Conservation (phyloP, 2,329 filamentous ascomycete genomes). For the Cladorrhinum sp. region DNA sequence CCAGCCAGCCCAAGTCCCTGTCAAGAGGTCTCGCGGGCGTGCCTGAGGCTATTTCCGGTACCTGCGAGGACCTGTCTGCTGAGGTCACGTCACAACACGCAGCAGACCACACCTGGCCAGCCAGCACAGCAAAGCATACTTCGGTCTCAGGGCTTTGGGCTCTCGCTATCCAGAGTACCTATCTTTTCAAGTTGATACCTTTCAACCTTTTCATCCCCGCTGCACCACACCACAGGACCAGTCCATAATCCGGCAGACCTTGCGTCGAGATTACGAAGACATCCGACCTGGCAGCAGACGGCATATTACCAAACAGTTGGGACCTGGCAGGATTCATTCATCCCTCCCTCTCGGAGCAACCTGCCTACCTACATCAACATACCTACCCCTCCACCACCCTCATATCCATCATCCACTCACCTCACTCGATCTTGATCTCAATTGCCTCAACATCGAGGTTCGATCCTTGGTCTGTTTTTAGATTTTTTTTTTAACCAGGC, state of each 20-base stretch:
- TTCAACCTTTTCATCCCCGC: conserved; percentile 2
- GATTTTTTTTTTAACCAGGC: conserved; percentile 11
- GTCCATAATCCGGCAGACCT: conserved; percentile 1
- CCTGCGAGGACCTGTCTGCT: conserved; percentile 13
- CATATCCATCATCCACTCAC: background rate
- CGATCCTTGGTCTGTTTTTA: conserved; percentile 17
- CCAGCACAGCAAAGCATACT: conserved; percentile 10
- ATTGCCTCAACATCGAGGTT: background rate
- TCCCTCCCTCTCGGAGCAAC: background rate
- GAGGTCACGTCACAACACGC: conserved; percentile 24
- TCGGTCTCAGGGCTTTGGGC: conserved; percentile 4
- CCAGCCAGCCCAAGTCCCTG: background rate
- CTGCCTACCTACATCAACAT: background rate
- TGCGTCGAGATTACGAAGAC: conserved; percentile 7
- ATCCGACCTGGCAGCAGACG: background rate
- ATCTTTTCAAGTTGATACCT: conserved; percentile 10
- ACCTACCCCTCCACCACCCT: background rate
- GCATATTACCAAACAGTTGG: background rate
- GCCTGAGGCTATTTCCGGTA: conserved; percentile 24
- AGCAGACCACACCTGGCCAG: background rate
- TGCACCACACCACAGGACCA: conserved; percentile 23
- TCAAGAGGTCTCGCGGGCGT: conserved; percentile 3
- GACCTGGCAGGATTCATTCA: background rate
- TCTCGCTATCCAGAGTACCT: conserved; percentile 7
- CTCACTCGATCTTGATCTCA: background rate